Evolutionary conservation across 148 eudicot genomes (phyloP).

Genomic region (Amaranthus cruentus): DNA sequence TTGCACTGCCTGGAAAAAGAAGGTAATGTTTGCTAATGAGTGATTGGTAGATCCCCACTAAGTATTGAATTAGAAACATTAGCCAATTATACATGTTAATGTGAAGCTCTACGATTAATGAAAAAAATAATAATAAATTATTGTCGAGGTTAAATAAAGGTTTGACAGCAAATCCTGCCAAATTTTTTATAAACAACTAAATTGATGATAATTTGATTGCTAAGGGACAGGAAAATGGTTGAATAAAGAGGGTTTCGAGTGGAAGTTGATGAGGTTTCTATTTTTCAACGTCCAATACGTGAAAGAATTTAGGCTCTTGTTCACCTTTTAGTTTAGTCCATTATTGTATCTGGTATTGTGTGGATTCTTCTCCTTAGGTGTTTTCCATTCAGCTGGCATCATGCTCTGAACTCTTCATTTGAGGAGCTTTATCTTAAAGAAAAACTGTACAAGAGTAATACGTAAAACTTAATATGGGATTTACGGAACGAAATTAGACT

Average conservation of each 20-base stretch:
- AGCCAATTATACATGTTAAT: constrained; percentile 4
- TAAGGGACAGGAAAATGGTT: not conserved
- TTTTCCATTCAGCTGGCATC: not conserved
- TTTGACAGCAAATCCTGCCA: constrained; percentile 9
- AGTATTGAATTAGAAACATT: constrained; percentile 2
- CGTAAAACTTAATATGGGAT: too few relatives aligned
- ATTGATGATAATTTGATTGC: not conserved
- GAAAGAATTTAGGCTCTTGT: not conserved
- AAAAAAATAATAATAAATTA: not conserved
- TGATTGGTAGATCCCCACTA: constrained; percentile 11
- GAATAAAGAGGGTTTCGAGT: not conserved
- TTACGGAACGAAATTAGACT: too few relatives aligned
- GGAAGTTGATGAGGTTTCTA: not conserved
- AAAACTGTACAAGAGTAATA: too few relatives aligned
- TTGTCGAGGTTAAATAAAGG: constrained; percentile 8
- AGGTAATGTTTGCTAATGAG: constrained; percentile 2
- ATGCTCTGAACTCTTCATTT: constrained; percentile 17
- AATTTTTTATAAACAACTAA: not conserved
- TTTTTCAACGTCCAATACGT: not conserved
- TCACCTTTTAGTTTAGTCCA: not conserved
- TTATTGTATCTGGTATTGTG: not conserved
- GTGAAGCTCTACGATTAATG: constrained; percentile 7
- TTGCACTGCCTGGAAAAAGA: constrained; percentile 16
- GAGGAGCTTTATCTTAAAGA: not conserved
- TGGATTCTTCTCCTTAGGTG: not conserved